These are phyloP conservation scores for Caloboletus firmus DNA, from an alignment of 1,284 basidiomycete species.

Conservation along the genomic window DNA sequence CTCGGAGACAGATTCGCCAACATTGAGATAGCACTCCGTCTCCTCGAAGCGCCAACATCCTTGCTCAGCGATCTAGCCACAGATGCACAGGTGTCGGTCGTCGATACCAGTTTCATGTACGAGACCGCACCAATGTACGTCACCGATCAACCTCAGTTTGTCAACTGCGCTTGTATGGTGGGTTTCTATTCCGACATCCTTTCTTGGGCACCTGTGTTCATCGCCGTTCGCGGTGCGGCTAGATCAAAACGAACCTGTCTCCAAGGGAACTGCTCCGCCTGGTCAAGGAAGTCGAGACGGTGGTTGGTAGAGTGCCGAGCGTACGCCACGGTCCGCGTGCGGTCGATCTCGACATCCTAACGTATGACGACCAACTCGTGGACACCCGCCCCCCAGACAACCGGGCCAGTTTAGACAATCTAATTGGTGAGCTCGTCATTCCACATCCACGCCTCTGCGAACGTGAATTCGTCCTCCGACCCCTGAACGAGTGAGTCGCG, in stretches of 20 bases:
- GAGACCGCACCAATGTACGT: slow-evolving; percentile 97
- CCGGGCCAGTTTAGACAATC: slow-evolving; percentile 46
- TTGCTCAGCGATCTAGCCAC: slow-evolving; percentile 27
- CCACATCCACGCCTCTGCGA: slow-evolving; percentile 80
- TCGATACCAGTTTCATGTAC: slow-evolving; percentile 90
- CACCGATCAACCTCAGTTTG: slow-evolving; percentile 84
- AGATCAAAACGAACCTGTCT: slow-evolving; percentile 57
- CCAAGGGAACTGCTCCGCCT: slow-evolving; percentile 64
- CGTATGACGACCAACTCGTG: slow-evolving; percentile 69
- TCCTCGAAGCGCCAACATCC: slow-evolving; percentile 19
- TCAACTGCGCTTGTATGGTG: slow-evolving; percentile 90
- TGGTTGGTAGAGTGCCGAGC: slow-evolving; percentile 81
- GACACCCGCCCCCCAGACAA: slow-evolving; percentile 53
- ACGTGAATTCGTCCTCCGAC: slow-evolving; percentile 90
- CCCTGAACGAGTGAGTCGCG: slow-evolving; percentile 75
- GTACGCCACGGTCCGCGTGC: slow-evolving; percentile 46
- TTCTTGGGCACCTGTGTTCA: slow-evolving; percentile 18
- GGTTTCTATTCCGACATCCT: not conserved
- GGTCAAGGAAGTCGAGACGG: slow-evolving; percentile 74
- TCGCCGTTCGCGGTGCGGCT: not conserved
- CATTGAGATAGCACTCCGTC: slow-evolving; percentile 52
- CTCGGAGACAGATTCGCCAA: slow-evolving; percentile 87
- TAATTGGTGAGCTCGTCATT: slow-evolving; percentile 69
- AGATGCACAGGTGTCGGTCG: slow-evolving; percentile 43
- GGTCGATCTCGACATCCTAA: slow-evolving; percentile 89